Percentiles rank a stretch among this genome's conserved stretches.
These are phyloP conservation scores for Hibiscus tridactylites DNA, from an alignment of 345 rosid species.

Conservation along the genomic window DNA sequence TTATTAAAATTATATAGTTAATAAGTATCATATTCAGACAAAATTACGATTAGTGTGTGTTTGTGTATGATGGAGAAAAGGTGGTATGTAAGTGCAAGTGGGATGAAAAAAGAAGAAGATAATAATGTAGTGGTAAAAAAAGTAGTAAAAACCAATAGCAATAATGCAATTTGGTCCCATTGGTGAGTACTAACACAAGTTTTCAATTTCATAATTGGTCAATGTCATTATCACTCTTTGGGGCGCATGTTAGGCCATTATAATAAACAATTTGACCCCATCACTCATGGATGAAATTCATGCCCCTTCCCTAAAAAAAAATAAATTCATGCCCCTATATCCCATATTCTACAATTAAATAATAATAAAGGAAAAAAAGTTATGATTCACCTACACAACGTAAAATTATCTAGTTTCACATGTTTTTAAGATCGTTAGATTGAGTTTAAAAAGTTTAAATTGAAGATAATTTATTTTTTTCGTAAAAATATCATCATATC, in stretches of 20 bases:
- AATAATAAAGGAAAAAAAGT: no score
- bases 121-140: background rate
- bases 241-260: conserved; percentile 3
- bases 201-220: background rate
- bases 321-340: background rate
- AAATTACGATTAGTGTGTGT: no score
- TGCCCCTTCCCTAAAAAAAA: no score
- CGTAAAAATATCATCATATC: no score
- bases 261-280: background rate
- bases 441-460: no score
- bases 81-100: background rate
- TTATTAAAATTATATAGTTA: no score
- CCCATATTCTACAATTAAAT: no score
- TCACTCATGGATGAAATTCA: background rate
- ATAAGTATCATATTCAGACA: no score
- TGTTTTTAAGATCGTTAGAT: no score
- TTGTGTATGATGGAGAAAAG: background rate
- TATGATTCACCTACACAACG: no score
- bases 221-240: background rate
- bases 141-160: background rate
- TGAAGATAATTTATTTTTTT: no score
- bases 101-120: background rate
- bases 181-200: background rate
- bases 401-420: no score
- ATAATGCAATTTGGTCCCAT: background rate